Conservation (phyloP, 441 rosid species). For the Breynia disticha region DNA sequence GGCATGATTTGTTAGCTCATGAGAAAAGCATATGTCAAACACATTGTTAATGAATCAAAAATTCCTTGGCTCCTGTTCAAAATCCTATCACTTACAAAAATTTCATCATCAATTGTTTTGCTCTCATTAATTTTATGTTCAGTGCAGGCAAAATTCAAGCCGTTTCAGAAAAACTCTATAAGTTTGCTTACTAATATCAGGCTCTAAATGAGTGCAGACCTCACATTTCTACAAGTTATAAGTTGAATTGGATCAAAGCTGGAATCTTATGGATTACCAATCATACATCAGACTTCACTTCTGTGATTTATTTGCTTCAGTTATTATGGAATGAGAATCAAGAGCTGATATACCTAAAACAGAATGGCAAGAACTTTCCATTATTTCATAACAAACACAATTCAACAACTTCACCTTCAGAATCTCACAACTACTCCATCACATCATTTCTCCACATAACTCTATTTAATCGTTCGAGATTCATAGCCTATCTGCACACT, state of each 20-base stretch:
- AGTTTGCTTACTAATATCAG: no score
- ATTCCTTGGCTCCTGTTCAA: not conserved
- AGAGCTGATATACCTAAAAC: constrained; percentile 1
- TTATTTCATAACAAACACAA: not conserved
- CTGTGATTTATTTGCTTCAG: no score
- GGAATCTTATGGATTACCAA: not conserved
- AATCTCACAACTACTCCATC: constrained; percentile 27
- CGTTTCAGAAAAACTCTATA: no score
- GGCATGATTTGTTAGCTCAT: constrained; percentile 8
- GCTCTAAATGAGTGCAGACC: no score
- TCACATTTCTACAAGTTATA: no score
- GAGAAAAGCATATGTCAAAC: not conserved
- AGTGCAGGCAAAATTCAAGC: no score
- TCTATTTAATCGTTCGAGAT: constrained; percentile 19
- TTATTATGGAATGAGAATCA: not conserved
- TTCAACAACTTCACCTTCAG: not conserved
- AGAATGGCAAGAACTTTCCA: not conserved
- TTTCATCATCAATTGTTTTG: no score
- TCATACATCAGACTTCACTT: not conserved
- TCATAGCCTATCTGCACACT: constrained; percentile 10
- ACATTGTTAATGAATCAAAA: no score
- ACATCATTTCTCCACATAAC: not conserved
- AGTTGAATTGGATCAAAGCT: not conserved
- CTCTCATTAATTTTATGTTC: no score
- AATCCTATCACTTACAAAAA: no score